A percentile compares a stretch with the other conserved stretches of the same genome.
Evolutionary conservation across 768 basidiomycete species (phyloP).

Genomic region (Cantharellus cinnabarinus): DNA sequence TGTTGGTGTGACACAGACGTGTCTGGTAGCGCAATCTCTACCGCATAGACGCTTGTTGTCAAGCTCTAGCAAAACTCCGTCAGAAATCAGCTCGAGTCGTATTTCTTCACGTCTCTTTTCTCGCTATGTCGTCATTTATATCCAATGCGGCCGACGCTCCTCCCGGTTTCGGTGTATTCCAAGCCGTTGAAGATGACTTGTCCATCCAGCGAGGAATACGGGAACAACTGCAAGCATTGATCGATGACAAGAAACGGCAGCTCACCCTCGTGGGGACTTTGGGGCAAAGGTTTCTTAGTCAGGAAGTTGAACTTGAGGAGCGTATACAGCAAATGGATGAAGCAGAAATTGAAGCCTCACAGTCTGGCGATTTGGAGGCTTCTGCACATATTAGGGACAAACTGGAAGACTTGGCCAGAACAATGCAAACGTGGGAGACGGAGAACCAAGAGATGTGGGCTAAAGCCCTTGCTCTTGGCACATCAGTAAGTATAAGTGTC

Average conservation of each 20-base stretch:
- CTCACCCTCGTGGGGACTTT: conserved; percentile 80
- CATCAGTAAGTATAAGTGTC: not conserved
- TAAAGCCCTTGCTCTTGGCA: not conserved
- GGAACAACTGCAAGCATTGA: conserved; percentile 30
- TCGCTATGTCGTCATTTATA: too few relatives aligned
- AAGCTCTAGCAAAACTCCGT: too few relatives aligned
- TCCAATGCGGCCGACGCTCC: too few relatives aligned
- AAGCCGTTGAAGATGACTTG: too few relatives aligned
- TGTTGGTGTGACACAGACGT: too few relatives aligned
- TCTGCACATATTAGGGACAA: conserved; percentile 49
- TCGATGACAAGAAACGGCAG: conserved; percentile 82
- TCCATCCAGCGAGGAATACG: conserved; percentile 11
- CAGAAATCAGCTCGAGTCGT: too few relatives aligned
- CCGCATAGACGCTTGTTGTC: too few relatives aligned
- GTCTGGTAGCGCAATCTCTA: too few relatives aligned
- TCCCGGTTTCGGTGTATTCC: too few relatives aligned
- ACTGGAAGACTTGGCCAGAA: conserved; percentile 58
- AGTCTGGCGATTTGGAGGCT: conserved; percentile 39
- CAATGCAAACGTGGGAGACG: conserved; percentile 53
- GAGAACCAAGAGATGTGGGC: conserved; percentile 59
- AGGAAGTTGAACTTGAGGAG: conserved; percentile 85
- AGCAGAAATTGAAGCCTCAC: conserved; percentile 39
- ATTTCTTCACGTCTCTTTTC: too few relatives aligned
- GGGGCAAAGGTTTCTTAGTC: conserved; percentile 81
- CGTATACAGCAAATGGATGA: conserved; percentile 50